Percentiles rank a stretch among this genome's conserved stretches.
These are phyloP conservation scores for Theileria luwenshuni DNA, from an alignment of 169 alveolate genomes.

Conservation along the genomic window DNA sequence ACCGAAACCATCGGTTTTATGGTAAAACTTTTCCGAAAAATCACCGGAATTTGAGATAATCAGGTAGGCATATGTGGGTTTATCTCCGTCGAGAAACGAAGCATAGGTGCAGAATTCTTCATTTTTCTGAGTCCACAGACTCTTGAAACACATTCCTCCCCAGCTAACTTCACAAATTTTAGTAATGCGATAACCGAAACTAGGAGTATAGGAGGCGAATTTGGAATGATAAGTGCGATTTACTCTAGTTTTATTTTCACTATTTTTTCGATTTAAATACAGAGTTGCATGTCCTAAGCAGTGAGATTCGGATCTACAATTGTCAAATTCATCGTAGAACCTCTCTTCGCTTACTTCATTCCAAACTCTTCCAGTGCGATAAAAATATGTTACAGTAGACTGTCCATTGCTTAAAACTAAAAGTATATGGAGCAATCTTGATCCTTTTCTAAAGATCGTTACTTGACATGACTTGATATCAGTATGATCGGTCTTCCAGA, in stretches of 20 bases:
- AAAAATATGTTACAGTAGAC: background rate
- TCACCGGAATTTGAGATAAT: background rate
- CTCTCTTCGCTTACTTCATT: background rate
- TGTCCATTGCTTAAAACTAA: background rate
- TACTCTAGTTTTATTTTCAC: background rate
- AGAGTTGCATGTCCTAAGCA: background rate
- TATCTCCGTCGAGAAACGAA: background rate
- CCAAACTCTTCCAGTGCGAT: constrained; percentile 8
- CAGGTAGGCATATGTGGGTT: constrained; percentile 9
- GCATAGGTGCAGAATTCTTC: background rate
- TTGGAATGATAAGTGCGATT: background rate
- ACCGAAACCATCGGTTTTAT: background rate
- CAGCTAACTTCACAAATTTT: background rate
- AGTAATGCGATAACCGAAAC: background rate
- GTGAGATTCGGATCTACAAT: background rate
- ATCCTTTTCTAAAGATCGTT: background rate
- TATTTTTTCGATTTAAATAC: background rate
- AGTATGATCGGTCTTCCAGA: background rate
- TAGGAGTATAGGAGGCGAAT: background rate
- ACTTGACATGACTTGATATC: background rate
- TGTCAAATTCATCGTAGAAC: constrained; percentile 3
- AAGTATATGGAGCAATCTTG: background rate
- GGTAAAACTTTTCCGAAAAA: background rate
- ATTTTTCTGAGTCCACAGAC: background rate
- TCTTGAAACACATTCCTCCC: constrained; percentile 2